These are phyloP conservation scores for Colletotrichum sp. DNA, from an alignment of 2,329 filamentous ascomycete species.

Conservation along the genomic window DNA sequence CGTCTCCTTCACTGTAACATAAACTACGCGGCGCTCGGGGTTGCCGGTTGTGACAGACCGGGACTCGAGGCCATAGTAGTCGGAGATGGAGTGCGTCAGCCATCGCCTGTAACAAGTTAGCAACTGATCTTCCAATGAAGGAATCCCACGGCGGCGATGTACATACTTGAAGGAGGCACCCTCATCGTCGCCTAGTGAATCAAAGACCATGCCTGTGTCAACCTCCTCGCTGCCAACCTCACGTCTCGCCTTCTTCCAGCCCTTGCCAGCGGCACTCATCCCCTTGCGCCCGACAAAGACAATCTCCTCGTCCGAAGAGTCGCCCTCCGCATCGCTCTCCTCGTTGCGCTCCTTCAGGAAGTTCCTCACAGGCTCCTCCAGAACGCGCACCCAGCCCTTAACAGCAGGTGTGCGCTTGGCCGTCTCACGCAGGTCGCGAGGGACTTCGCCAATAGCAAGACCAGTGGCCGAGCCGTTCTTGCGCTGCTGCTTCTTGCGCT, in stretches of 20 bases:
- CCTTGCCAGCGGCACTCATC: slow-evolving; percentile 53
- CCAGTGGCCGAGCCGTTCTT: slow-evolving; percentile 44
- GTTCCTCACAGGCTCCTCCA: slow-evolving; percentile 82
- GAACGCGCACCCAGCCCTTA: slow-evolving; percentile 77
- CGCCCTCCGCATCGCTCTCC: slow-evolving; percentile 47
- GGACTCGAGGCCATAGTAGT: slow-evolving; percentile 89
- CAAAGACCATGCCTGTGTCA: slow-evolving; percentile 75
- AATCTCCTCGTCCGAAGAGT: slow-evolving; percentile 76
- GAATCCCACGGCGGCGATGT: background rate
- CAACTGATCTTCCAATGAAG: background rate
- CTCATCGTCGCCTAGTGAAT: slow-evolving; percentile 76
- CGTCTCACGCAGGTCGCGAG: slow-evolving; percentile 79
- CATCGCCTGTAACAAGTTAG: slow-evolving; percentile 68
- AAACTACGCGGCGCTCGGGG: slow-evolving; percentile 78
- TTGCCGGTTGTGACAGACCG: slow-evolving; percentile 77
- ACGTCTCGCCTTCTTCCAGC: slow-evolving; percentile 55
- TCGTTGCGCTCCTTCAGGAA: slow-evolving; percentile 66
- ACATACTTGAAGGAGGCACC: slow-evolving; percentile 82
- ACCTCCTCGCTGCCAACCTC: slow-evolving; percentile 63
- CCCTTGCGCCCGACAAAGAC: slow-evolving; percentile 82
- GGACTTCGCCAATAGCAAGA: slow-evolving; percentile 64
- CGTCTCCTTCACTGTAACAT: slow-evolving; percentile 72
- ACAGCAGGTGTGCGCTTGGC: slow-evolving; percentile 83
- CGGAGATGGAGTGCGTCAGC: slow-evolving; percentile 90
- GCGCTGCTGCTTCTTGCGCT: slow-evolving; percentile 52